Evolutionary conservation across 2,329 filamentous ascomycete genomes (phyloP), one percentile per base, ranked within the genome.

Genomic region (Trichoderma cornu-damae): DNA sequence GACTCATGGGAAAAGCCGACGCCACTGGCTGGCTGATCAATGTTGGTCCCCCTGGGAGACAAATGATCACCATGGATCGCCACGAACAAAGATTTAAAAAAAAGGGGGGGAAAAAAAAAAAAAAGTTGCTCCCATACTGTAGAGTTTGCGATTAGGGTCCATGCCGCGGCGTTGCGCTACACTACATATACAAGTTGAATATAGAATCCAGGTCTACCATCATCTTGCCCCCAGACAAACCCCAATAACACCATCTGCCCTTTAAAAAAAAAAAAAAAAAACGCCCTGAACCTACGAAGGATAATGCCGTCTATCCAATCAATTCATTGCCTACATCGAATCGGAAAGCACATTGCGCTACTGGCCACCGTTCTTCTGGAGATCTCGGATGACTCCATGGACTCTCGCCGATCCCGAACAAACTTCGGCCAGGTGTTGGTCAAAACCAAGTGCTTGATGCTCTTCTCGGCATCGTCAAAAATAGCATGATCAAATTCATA

Each of bases 381-480:
- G 11, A n/a, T 38, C 4, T 61, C 49, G 12, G 57, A 49, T 6
- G 64, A 60, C 20, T 67, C 63, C 18, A 65, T 50, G 4, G 64
- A 69, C 20, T 61, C 59, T 9, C 65, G 60, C 26, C 68, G 61
- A 7, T 77, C 72, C 47, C 68, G 72, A 38, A 81, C 74, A 62
- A 79, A 84, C 65, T 80, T 82, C 28, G 79, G 79, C 85, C 85
- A 88, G 0, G 85, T 88, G 65, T 87, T 87, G 12, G 83, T 86
- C 59, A 87, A 71, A 4, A 88, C 84, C 5, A 87, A 75, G 59
- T 87, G 84, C 68, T 85, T 86, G 70, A 88, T 80, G 62, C 77
- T 79, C n/a, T 70, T 69, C 64, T 84, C 77, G 0, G 83, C 81
- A 3, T 71, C 74, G 63, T 86, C 82, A 63, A 88, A 87, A 2